These are phyloP conservation scores for Colletotrichum liaoningense DNA, from an alignment of 2,329 filamentous ascomycete species.

Conservation along the genomic window DNA sequence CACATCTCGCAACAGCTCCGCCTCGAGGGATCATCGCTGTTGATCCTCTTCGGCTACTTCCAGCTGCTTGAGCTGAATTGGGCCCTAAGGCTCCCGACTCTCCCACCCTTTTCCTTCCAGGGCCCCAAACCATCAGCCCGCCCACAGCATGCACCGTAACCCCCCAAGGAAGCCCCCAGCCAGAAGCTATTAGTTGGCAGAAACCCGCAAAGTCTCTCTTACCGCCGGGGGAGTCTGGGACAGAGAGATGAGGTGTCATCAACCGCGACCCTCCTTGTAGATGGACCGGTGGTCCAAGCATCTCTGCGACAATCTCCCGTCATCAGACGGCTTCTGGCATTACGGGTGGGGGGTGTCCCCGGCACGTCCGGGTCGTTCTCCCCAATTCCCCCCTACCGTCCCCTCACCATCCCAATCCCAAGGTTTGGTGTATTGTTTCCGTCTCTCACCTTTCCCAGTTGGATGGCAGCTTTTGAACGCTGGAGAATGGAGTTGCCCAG, in stretches of 20 bases:
- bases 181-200: background rate
- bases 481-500: background rate
- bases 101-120: background rate
- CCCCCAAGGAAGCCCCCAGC: background rate
- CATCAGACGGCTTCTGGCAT: slow-evolving; percentile 30
- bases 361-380: background rate
- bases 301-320: slow-evolving; percentile 29
- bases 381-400: background rate
- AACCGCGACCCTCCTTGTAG: background rate
- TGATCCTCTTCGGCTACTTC: background rate
- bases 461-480: background rate
- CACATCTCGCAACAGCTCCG: background rate
- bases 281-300: slow-evolving; percentile 4
- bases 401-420: background rate
- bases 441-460: slow-evolving; percentile 21
- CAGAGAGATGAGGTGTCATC: slow-evolving; percentile 7
- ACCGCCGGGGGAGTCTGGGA: background rate
- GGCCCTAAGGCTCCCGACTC: background rate
- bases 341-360: background rate
- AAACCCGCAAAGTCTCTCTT: background rate
- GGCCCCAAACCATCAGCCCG: background rate
- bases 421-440: background rate
- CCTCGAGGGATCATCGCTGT: slow-evolving; percentile 24
- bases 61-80: background rate
- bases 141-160: no score